A percentile compares a stretch with the other conserved stretches of the same genome.
phyloP scores from a whole-genome alignment of 1,139 yeast species.

The Pichia sp. region DNA sequence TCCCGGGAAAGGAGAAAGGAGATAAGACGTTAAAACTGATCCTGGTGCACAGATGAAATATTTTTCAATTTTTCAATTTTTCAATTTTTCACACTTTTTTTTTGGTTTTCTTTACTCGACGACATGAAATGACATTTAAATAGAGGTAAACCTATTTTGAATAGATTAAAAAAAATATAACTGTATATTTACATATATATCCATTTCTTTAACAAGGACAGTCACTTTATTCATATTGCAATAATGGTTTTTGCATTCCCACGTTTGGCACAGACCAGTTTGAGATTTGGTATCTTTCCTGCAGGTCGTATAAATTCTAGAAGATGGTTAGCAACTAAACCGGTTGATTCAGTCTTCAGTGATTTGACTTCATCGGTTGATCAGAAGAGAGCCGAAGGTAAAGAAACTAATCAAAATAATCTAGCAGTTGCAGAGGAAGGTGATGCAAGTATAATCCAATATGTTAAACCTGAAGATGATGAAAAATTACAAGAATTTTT shows the following conservation, averaged over 20 bases:
- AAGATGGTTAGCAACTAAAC: slow-evolving; percentile 10
- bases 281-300: too few species aligned
- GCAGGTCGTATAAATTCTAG: background rate
- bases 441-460: slow-evolving; percentile 13
- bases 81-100: background rate
- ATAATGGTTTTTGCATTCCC: slow-evolving; percentile 2
- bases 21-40: too few species aligned
- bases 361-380: slow-evolving; percentile 17
- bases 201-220: too few species aligned
- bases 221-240: too few species aligned
- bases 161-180: too few species aligned
- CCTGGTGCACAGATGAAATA: background rate
- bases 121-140: too few species aligned
- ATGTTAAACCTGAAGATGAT: slow-evolving; percentile 33
- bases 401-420: slow-evolving; percentile 1
- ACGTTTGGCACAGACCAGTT: slow-evolving; percentile 1
- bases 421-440: slow-evolving; percentile 11
- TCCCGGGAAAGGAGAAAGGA: too few species aligned
- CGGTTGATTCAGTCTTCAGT: slow-evolving; percentile 20
- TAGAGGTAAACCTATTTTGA: too few species aligned
- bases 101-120: too few species aligned
- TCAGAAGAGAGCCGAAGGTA: background rate
- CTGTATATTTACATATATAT: too few species aligned
- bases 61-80: background rate
- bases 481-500: slow-evolving; percentile 36